Evolutionary conservation across 768 basidiomycete species (phyloP), one percentile per base, ranked within the genome.

Genomic region (Hypholoma sublateritium): DNA sequence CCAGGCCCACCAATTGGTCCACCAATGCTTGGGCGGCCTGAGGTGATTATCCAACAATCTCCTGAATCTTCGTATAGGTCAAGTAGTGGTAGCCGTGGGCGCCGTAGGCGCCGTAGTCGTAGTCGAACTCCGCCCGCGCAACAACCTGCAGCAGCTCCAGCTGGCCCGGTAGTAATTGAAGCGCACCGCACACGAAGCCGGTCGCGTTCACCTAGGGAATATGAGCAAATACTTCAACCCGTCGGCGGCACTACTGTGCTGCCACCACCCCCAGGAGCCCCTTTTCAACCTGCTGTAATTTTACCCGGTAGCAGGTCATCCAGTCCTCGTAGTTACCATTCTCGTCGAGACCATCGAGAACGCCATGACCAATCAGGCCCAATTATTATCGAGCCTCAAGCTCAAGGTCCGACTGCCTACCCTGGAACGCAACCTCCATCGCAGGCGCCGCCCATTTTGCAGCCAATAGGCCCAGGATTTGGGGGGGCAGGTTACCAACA

Each of bases 161-260:
- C 63, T 5, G 28, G 6, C 5, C 28, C 28, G 8, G 43, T 69
- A 4, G 61, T 69, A 43, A 67, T 65, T 39, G 65, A 42, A 41
- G 49, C 63, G 50, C 58, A 39, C 53, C 62, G 65, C 24, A 53
- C 56, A 28, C 65, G 59, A 1, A 62, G 60, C 22, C 63, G 65
- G 39, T 68, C 66, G 53, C 62, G 58, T 35, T 65, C 63, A 50
- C 58, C 64, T 4, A 51, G 58, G 6, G 59, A 50, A n/a, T 60
- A 55, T 32, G 36, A 48, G 22, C 56, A 56, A 3, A 48, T 54
- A 45, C 57, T 44, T 9, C 45, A 37, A 43, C 32, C 62, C 43
- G n/a, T 55, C 13, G 35, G 49, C 47, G 59, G 53, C 9, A 54
- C 61, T 32, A 32, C 28, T 8, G 62, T 63, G 19, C 46, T 66